These are phyloP conservation scores for Alternaria sp. DNA, from an alignment of 2,329 filamentous ascomycete species.

Conservation along the genomic window DNA sequence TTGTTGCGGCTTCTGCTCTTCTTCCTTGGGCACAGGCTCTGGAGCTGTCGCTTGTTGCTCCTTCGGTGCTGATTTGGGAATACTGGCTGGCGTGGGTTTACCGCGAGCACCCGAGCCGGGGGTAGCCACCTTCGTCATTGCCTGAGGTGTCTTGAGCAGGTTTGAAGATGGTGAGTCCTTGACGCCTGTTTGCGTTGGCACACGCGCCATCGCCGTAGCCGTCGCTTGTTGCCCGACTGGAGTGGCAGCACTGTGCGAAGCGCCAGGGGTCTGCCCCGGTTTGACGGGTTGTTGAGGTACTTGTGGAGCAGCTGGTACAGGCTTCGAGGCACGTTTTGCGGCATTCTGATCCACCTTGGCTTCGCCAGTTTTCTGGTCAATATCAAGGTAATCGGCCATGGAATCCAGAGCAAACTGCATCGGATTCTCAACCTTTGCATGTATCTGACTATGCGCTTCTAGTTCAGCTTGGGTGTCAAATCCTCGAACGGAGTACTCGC, in stretches of 20 bases:
- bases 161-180: conserved; percentile 50
- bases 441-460: conserved; percentile 64
- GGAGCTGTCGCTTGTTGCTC: conserved; percentile 29
- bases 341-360: conserved; percentile 37
- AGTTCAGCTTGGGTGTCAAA: conserved; percentile 65
- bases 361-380: conserved; percentile 56
- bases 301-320: conserved; percentile 31
- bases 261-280: conserved; percentile 46
- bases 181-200: conserved; percentile 49
- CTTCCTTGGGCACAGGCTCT: conserved; percentile 33
- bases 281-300: conserved; percentile 40
- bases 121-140: conserved; percentile 45
- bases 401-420: conserved; percentile 65
- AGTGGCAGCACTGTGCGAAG: conserved; percentile 48
- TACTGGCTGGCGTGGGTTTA: conserved; percentile 45
- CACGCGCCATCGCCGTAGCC: conserved; percentile 50
- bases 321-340: conserved; percentile 34
- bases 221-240: conserved; percentile 41
- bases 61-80: conserved; percentile 38
- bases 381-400: conserved; percentile 61
- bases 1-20: conserved; percentile 25
- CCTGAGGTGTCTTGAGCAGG: conserved; percentile 51
- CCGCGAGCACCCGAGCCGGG: conserved; percentile 43
- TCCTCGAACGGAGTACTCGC: conserved; percentile 63
- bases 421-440: conserved; percentile 64